Conservation (phyloP, 768 basidiomycete species). For the Lentinula detonsa region DNA sequence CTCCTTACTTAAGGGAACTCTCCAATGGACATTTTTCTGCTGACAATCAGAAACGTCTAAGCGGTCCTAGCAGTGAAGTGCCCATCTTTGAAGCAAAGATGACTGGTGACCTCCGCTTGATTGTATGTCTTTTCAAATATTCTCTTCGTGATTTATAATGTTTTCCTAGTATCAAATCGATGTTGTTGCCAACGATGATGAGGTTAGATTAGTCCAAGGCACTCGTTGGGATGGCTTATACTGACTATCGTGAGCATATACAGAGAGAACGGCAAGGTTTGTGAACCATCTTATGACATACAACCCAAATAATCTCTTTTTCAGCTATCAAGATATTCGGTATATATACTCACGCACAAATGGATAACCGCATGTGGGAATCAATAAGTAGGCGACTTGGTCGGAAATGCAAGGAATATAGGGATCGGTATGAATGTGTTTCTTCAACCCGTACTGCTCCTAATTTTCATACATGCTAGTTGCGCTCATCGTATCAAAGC, state of each 20-base stretch:
- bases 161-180: constrained; percentile 15
- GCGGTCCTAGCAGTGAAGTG: constrained; percentile 33
- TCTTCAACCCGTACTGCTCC: background rate
- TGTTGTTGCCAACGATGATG: constrained; percentile 13
- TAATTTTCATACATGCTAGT: constrained; percentile 19
- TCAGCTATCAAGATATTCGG: constrained; percentile 45
- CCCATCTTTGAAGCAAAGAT: constrained; percentile 70
- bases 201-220: constrained; percentile 13
- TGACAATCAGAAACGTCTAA: constrained; percentile 61
- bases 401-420: constrained; percentile 46
- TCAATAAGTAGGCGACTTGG: constrained; percentile 33
- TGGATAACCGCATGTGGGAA: constrained; percentile 41
- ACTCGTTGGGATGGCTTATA: background rate
- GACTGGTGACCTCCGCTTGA: constrained; percentile 42
- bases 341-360: constrained; percentile 42
- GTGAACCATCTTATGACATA: background rate
- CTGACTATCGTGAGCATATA: background rate
- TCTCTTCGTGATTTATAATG: background rate
- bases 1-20: constrained; percentile 41
- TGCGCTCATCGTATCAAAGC: constrained; percentile 38
- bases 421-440: constrained; percentile 30
- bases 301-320: background rate
- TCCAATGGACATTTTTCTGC: constrained; percentile 65
- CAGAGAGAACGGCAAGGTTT: constrained; percentile 17
- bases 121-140: constrained; percentile 29